Evolutionary conservation across 1,284 basidiomycete genomes (phyloP).

Genomic region (Stereum hirsutum): DNA sequence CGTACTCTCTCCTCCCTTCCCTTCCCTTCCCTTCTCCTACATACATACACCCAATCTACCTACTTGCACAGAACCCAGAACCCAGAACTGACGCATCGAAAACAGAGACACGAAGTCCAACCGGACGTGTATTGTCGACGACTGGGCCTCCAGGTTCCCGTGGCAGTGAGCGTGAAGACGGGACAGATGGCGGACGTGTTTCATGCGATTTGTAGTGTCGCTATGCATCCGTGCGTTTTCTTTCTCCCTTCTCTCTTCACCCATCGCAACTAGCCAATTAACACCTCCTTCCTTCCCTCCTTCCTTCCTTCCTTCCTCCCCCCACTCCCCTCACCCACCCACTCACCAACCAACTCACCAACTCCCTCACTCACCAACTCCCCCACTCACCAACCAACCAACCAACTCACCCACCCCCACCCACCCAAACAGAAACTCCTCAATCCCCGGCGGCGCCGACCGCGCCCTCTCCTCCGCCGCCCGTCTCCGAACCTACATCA

Average conservation of each 20-base stretch:
- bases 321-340: too few species aligned
- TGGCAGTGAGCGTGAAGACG: slow-evolving; percentile 83
- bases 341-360: too few species aligned
- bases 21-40: too few species aligned
- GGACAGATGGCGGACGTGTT: slow-evolving; percentile 87
- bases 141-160: slow-evolving; percentile 78
- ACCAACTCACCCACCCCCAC: background rate
- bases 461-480: slow-evolving; percentile 61
- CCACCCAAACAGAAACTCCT: slow-evolving; percentile 35
- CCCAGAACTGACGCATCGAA: slow-evolving; percentile 2
- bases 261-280: slow-evolving; percentile 3
- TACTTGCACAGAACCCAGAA: too few species aligned
- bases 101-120: slow-evolving; percentile 92
- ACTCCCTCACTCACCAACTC: too few species aligned
- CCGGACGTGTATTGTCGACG: slow-evolving; percentile 94
- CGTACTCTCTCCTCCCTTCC: too few species aligned
- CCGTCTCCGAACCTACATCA: slow-evolving; percentile 59
- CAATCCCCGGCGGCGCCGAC: slow-evolving; percentile 73
- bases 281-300: background rate
- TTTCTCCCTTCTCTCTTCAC: too few species aligned
- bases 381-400: slow-evolving; percentile 4
- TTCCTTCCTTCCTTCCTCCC: too few species aligned
- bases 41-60: too few species aligned
- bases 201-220: slow-evolving; percentile 77
- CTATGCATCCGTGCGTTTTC: slow-evolving; percentile 81